These are phyloP conservation scores for Lignosus rhinocerotis DNA, from an alignment of 1,284 basidiomycete species.

Conservation along the genomic window DNA sequence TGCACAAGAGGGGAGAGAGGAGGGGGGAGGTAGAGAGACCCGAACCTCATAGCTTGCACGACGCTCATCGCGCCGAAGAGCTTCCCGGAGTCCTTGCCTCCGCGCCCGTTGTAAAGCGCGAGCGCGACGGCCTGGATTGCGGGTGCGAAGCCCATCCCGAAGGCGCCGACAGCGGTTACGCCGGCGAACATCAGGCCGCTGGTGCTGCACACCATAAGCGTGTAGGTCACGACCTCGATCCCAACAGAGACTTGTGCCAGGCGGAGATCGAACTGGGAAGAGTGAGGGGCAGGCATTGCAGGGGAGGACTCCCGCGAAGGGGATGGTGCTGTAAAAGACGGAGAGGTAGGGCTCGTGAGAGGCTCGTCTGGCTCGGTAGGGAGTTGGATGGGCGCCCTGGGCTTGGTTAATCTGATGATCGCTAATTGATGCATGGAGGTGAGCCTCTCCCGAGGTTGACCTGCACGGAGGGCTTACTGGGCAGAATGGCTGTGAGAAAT, in stretches of 20 bases:
- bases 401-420: constrained; percentile 54
- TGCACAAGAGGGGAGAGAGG: background rate
- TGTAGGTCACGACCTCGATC: constrained; percentile 59
- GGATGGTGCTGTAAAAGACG: constrained; percentile 6
- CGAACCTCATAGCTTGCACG: constrained; percentile 63
- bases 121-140: constrained; percentile 68
- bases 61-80: constrained; percentile 77
- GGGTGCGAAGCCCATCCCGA: constrained; percentile 63
- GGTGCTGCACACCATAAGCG: constrained; percentile 47
- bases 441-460: background rate
- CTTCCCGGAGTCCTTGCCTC: constrained; percentile 55
- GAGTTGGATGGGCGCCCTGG: constrained; percentile 40
- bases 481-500: constrained; percentile 64
- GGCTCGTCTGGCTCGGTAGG: constrained; percentile 35
- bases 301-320: constrained; percentile 2
- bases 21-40: background rate
- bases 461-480: constrained; percentile 44
- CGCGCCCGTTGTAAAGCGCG: constrained; percentile 53
- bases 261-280: constrained; percentile 58
- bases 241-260: constrained; percentile 59
- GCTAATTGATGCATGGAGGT: constrained; percentile 36
- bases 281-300: constrained; percentile 26
- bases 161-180: constrained; percentile 46
- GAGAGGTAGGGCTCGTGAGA: constrained; percentile 22
- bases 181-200: constrained; percentile 47